Conservation (phyloP, 2,329 filamentous ascomycete genomes). For the Trichocomaceae sp. region DNA sequence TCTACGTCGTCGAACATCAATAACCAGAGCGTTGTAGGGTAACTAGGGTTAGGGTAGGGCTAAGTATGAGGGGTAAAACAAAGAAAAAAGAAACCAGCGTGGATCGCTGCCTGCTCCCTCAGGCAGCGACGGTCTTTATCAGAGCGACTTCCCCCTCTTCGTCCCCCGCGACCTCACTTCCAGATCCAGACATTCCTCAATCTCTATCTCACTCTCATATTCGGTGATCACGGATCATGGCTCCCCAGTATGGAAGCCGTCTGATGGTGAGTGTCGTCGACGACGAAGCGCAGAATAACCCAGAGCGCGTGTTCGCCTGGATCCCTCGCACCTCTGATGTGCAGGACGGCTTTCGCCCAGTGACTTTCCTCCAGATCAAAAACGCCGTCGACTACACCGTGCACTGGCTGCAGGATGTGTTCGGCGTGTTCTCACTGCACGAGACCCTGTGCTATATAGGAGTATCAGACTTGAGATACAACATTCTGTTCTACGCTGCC, state of each 20-base stretch:
- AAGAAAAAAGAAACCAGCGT: too few species aligned
- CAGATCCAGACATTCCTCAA: background rate
- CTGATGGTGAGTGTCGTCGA: slow-evolving; percentile 1
- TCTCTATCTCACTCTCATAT: too few species aligned
- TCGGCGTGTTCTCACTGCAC: background rate
- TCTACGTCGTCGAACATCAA: too few species aligned
- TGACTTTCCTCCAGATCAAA: background rate
- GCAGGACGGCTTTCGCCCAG: slow-evolving; percentile 1
- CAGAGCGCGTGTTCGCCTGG: background rate
- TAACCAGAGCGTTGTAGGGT: too few species aligned
- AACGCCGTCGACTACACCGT: background rate
- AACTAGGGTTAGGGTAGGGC: background rate
- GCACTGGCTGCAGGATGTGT: background rate
- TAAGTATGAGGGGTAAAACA: too few species aligned
- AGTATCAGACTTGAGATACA: slow-evolving; percentile 1
- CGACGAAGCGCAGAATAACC: background rate
- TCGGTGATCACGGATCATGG: too few species aligned
- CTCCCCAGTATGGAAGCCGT: background rate
- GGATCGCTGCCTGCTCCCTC: too few species aligned
- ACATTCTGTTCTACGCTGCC: slow-evolving; percentile 7
- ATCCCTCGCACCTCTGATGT: background rate
- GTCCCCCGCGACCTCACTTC: too few species aligned
- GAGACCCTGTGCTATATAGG: slow-evolving; percentile 6
- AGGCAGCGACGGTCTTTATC: too few species aligned
- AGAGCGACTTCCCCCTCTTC: too few species aligned